Evolutionary conservation across 768 basidiomycete genomes (phyloP), one percentile per base, ranked within the genome.

Genomic region (Boletus subparvulus): DNA sequence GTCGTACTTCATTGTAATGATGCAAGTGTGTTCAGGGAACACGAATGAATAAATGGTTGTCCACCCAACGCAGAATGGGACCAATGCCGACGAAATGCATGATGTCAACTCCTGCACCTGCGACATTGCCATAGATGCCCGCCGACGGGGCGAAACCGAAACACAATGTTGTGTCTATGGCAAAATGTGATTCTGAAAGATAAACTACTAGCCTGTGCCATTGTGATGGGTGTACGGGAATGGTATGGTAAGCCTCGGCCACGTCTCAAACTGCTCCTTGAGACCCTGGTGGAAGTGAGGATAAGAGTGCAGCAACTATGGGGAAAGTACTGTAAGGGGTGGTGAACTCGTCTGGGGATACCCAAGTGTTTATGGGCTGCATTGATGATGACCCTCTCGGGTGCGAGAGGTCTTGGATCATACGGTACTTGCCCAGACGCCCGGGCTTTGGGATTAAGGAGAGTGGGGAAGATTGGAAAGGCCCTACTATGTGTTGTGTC

Each of bases 161-260:
- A 6, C 61, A 57, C 24, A 71, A 65, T 0, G 56, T 19, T 58
- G 51, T 73, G 52, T 51, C 50, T 10, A 43, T 11, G 1, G 50
- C 21, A 13, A 51, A 51, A 69, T 71, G 1, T 0, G 12, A n/a
- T 0, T 59, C 46, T 1, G 44, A 35, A 0, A 75, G 49, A 0
- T 64, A 54, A 0, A 78, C 60, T 0, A 77, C 73, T 0, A 67
- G 26, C 0, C 66, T 73, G 0, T 75, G 75, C 77, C 75, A 80
- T 35, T 79, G 77, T 0, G 62, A 61, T 0, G 53, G 65, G 11
- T 66, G 60, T 0, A 75, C 26, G 0, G 74, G 75, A 0, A 79
- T 64, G 0, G 66, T 74, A 0, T 16, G n/a, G 6, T 60, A 60
- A 0, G 47, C 59, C 21, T 56, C 55, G 1, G 59, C 36, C 0